A percentile compares a stretch with the other conserved stretches of the same genome.
Evolutionary conservation across 495 filamentous ascomycete species (phyloP).

Genomic region (Trichocladium antarcticum): DNA sequence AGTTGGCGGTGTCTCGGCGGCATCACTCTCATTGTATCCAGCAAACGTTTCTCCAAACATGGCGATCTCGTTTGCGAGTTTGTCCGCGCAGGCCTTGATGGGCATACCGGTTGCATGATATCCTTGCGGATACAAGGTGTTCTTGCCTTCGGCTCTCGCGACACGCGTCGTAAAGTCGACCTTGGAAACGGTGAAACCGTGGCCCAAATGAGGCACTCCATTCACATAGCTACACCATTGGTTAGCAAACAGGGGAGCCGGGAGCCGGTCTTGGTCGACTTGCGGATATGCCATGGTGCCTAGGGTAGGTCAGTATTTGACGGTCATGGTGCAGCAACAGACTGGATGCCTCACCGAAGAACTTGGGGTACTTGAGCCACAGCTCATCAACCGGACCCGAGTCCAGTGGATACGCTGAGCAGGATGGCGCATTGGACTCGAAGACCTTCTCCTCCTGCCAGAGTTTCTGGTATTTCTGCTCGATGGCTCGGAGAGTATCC

Average conservation of each 20-base stretch:
- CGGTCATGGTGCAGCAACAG: too few relatives aligned
- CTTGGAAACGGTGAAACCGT: slow-evolving; percentile 69
- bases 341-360: slow-evolving; percentile 26
- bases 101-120: too few relatives aligned
- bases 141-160: slow-evolving; percentile 78
- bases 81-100: slow-evolving; percentile 94
- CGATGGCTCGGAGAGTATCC: slow-evolving; percentile 71
- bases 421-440: slow-evolving; percentile 70
- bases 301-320: background rate
- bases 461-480: slow-evolving; percentile 82
- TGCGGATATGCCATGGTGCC: slow-evolving; percentile 3
- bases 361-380: slow-evolving; percentile 27
- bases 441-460: slow-evolving; percentile 74
- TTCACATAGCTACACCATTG: slow-evolving; percentile 59
- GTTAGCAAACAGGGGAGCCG: background rate
- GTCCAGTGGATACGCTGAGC: slow-evolving; percentile 57
- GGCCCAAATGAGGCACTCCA: slow-evolving; percentile 80
- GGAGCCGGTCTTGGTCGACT: background rate
- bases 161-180: slow-evolving; percentile 76
- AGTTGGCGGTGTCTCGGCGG: slow-evolving; percentile 17
- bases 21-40: slow-evolving; percentile 50
- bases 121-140: slow-evolving; percentile 74
- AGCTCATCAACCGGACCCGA: slow-evolving; percentile 60
- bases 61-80: slow-evolving; percentile 74
- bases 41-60: slow-evolving; percentile 87